phyloP scores from a whole-genome alignment of 2,329 filamentous ascomycete species.

The Fusarium neocosmosporiellum region DNA sequence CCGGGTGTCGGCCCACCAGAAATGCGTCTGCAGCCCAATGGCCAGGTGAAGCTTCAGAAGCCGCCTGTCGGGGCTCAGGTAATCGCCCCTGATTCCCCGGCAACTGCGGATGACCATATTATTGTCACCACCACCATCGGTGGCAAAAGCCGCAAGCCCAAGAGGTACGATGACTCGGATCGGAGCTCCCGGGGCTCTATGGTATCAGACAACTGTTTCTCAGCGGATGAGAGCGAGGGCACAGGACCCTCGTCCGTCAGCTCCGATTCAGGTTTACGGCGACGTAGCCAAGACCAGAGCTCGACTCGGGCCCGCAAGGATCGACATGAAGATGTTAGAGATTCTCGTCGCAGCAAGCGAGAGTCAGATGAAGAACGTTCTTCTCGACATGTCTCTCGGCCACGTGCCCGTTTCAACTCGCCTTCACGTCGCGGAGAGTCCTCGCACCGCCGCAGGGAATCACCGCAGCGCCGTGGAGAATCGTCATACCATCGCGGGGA shows the following conservation, averaged over 20 bases:
- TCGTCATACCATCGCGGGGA: neutral
- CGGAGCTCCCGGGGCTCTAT: constrained; percentile 12
- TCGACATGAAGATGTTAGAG: constrained; percentile 6
- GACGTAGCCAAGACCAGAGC: constrained; percentile 15
- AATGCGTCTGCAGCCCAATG: neutral
- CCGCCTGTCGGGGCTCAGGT: neutral
- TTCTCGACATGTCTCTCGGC: neutral
- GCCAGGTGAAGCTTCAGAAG: neutral
- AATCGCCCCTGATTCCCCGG: neutral
- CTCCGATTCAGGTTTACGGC: constrained; percentile 12
- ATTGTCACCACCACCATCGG: neutral
- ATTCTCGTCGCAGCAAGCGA: constrained; percentile 4
- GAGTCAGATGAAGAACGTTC: constrained; percentile 3
- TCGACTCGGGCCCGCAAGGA: constrained; percentile 10
- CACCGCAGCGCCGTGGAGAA: neutral
- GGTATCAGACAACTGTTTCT: constrained; percentile 16
- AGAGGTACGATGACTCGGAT: constrained; percentile 12
- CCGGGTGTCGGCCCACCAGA: neutral
- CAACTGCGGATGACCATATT: neutral
- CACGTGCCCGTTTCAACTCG: constrained; percentile 20
- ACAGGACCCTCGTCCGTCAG: constrained; percentile 29
- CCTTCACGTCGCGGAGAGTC: constrained; percentile 1
- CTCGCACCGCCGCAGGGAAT: neutral
- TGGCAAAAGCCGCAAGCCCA: neutral
- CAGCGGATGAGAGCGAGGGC: constrained; percentile 25